phyloP scores from a whole-genome alignment of 2,329 filamentous ascomycete species.

The Coniochaeta pulveracea region DNA sequence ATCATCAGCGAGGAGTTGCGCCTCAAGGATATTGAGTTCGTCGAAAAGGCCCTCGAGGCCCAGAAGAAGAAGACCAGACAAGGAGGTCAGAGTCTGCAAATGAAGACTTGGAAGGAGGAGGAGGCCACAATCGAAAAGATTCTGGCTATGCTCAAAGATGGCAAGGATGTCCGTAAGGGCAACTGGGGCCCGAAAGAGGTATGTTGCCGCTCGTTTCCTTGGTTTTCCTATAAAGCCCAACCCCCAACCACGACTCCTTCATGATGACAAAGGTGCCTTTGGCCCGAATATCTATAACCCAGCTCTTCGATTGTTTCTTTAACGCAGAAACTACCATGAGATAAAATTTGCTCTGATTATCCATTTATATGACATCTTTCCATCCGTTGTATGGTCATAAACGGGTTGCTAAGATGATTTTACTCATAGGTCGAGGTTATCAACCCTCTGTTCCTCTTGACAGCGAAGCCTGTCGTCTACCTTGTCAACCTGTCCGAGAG shows the following conservation, averaged over 20 bases:
- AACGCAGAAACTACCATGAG: constrained; percentile 79
- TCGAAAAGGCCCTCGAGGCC: constrained; percentile 86
- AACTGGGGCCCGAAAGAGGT: constrained; percentile 93
- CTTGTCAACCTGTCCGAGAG: constrained; percentile 94
- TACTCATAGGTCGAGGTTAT: constrained; percentile 83
- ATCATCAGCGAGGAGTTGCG: constrained; percentile 96
- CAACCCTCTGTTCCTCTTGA: constrained; percentile 89
- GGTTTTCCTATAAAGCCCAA: neutral
- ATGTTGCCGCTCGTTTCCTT: constrained; percentile 28
- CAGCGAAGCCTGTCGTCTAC: constrained; percentile 94
- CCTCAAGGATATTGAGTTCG: constrained; percentile 97
- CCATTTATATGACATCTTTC: constrained; percentile 7
- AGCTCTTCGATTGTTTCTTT: constrained; percentile 95
- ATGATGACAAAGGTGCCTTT: constrained; percentile 99
- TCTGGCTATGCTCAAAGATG: constrained; percentile 68
- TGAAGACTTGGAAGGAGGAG: constrained; percentile 95
- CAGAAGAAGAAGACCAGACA: constrained; percentile 89
- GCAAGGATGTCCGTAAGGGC: constrained; percentile 89
- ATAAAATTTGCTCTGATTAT: constrained; percentile 65
- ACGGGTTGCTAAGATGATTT: constrained; percentile 18
- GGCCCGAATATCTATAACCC: constrained; percentile 97
- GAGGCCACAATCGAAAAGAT: constrained; percentile 90
- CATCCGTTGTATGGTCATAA: constrained; percentile 11
- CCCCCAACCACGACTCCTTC: constrained; percentile 23
- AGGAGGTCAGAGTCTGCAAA: constrained; percentile 90